Percentiles rank a stretch among this genome's conserved stretches.
These are phyloP conservation scores for Coemansia sp. DNA, from an alignment of 192 early-diverging fungal species.

Conservation along the genomic window DNA sequence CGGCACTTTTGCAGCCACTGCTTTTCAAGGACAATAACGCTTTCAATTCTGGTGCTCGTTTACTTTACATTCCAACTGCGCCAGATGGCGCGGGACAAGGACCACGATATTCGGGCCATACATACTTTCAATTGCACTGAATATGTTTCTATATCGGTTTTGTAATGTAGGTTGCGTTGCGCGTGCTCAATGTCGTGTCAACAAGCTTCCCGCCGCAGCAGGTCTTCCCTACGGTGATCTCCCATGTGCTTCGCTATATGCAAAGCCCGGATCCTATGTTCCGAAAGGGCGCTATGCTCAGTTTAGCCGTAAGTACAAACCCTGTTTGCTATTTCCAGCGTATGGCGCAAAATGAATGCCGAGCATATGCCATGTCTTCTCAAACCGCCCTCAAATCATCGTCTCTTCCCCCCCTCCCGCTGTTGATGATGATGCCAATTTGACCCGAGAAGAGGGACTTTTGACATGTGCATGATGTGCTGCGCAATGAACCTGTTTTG, in stretches of 20 bases:
- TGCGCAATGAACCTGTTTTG: neutral
- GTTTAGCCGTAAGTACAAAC: constrained; percentile 65
- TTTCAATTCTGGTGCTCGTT: neutral
- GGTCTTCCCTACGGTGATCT: constrained; percentile 78
- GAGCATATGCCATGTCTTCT: too few relatives aligned
- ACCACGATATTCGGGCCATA: too few relatives aligned
- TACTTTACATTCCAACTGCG: neutral
- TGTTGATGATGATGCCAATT: neutral
- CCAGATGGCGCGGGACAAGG: too few relatives aligned
- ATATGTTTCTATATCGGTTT: neutral
- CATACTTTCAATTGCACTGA: neutral
- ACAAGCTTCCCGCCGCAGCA: constrained; percentile 84
- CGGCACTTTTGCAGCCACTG: neutral
- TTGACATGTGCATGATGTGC: neutral
- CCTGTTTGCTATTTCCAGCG: neutral
- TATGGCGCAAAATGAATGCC: neutral
- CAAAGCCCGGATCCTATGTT: constrained; percentile 70
- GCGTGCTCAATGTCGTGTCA: constrained; percentile 75
- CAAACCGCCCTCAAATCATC: too few relatives aligned
- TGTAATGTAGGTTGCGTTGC: constrained; percentile 56
- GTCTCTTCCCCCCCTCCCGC: too few relatives aligned
- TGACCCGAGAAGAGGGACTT: neutral
- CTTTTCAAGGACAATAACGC: neutral
- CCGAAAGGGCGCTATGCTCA: constrained; percentile 87
- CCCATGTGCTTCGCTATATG: constrained; percentile 75